Base-by-base conservation (phyloP, 1,139 yeast species). In the Yamadazyma spencermartinsiae region DNA sequence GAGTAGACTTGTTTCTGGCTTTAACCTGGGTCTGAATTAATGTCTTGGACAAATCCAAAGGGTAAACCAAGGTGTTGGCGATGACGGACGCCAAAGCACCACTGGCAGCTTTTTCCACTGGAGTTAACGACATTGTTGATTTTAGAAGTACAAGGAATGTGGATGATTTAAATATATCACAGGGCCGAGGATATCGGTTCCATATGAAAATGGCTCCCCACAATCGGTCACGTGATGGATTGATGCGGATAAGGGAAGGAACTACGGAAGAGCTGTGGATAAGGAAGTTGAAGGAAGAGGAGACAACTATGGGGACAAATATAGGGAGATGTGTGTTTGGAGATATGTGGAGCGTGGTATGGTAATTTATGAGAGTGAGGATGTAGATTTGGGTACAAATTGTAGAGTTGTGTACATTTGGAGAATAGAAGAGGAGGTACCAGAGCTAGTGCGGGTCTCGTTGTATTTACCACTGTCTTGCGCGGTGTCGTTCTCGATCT, bases 81-180 rank as follows among this genome's bases (percentile, higher is more conserved):
- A 86, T 61, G 32, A 82, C 85, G 3, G 95, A 87, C 6, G 95
- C 95, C 40, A 83, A 72, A 0, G 95, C 89, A 1, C 96, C 96
- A 36, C 88, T 82, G 14, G 86, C 75, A 0, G 96, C 96, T 56
- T 82, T 82, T 48, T 87, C 94, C 27, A 79, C 53, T 19, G 82
- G 80, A 4, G 79, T 48, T 46, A 72, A 72, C 9, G 74, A 60
- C 76, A 70, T 71, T n/a, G 21, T 28, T 28, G 11, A 7, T 10
- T 16, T 4, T 10, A 26, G 14, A 13, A 26, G 11, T 12, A 13
- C 5, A 6, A 13, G 29, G 29, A 26, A 7, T 5, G 5, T 12
- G 7, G 16, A 6, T 26, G 29, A 16, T 28, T 9, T 28, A 28
- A 28, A 16, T 28, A 28, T 14, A 28, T 28, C 31, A 28, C 31